Conservation (phyloP, 73 alveolate genomes). For the Symbiodinium pilosum region DNA sequence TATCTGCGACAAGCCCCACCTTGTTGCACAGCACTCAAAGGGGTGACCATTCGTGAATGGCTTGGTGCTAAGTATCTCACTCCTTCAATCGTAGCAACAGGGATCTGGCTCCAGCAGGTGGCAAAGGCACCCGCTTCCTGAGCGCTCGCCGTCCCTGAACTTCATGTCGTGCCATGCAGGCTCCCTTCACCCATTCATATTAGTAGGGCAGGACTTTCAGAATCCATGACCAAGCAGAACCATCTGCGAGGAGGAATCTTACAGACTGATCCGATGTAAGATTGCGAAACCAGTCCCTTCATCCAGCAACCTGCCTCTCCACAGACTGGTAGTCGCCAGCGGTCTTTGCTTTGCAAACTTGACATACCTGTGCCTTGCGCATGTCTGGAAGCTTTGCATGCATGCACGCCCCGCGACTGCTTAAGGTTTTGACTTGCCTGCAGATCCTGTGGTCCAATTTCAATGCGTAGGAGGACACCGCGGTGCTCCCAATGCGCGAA, state of each 20-base stretch:
- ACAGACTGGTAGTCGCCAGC: slow-evolving; percentile 79
- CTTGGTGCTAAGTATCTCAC: background rate
- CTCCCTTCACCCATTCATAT: too few species aligned
- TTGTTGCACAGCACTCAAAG: background rate
- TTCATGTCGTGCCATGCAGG: too few species aligned
- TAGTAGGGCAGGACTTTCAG: too few species aligned
- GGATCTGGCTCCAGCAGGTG: slow-evolving; percentile 37
- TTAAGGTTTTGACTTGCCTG: background rate
- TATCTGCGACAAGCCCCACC: slow-evolving; percentile 71
- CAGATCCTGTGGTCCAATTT: slow-evolving; percentile 59
- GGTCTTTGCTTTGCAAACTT: slow-evolving; percentile 37
- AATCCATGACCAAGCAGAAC: too few species aligned
- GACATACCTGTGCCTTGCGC: slow-evolving; percentile 40
- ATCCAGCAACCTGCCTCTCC: slow-evolving; percentile 15
- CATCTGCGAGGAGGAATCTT: too few species aligned
- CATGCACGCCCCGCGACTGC: background rate
- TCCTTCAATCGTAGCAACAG: slow-evolving; percentile 41
- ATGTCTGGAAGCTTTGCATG: background rate
- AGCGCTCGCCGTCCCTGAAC: too few species aligned
- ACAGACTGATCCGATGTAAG: too few species aligned
- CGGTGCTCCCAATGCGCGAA: slow-evolving; percentile 79
- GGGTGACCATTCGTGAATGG: background rate
- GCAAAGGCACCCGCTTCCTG: slow-evolving; percentile 68
- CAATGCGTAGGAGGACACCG: slow-evolving; percentile 49
- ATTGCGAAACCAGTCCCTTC: too few species aligned